Percentiles rank a stretch among this genome's conserved stretches.
phyloP scores from a whole-genome alignment of 352 stramenopile species.

The Thraustochytrium sp. region DNA sequence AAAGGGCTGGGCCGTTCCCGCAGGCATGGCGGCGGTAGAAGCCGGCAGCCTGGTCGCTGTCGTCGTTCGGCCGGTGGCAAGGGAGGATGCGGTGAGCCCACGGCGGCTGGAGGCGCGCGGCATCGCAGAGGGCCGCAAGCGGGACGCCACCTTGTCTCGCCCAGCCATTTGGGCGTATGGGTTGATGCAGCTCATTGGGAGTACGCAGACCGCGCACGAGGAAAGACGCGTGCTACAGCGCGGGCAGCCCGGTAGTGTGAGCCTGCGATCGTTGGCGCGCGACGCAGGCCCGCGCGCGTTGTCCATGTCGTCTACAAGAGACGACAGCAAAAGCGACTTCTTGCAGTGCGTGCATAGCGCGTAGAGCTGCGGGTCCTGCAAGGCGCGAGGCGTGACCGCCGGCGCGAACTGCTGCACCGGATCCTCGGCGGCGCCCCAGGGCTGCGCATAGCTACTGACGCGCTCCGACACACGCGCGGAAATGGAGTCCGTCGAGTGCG shows the following conservation, averaged over 20 bases:
- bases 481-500: neutral
- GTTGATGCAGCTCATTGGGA: constrained; percentile 39
- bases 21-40: too few relatives aligned
- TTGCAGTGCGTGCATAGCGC: constrained; percentile 78
- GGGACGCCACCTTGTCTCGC: neutral
- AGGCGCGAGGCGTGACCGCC: constrained; percentile 52
- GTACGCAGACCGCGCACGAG: constrained; percentile 19
- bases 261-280: constrained; percentile 1
- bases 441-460: neutral
- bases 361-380: constrained; percentile 65
- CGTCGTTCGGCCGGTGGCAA: too few relatives aligned
- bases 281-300: neutral
- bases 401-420: neutral
- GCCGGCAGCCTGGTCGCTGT: too few relatives aligned
- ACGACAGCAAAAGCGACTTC: constrained; percentile 67
- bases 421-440: neutral
- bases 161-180: constrained; percentile 25
- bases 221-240: constrained; percentile 18
- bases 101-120: neutral
- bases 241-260: constrained; percentile 26
- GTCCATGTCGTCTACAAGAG: constrained; percentile 57
- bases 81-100: too few relatives aligned
- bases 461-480: neutral
- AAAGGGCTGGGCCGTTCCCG: constrained; percentile 25
- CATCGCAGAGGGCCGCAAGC: neutral